A percentile compares a stretch with the other conserved stretches of the same genome.
Conservation (phyloP, 495 filamentous ascomycete species). For the Penicillium waksmanii region DNA sequence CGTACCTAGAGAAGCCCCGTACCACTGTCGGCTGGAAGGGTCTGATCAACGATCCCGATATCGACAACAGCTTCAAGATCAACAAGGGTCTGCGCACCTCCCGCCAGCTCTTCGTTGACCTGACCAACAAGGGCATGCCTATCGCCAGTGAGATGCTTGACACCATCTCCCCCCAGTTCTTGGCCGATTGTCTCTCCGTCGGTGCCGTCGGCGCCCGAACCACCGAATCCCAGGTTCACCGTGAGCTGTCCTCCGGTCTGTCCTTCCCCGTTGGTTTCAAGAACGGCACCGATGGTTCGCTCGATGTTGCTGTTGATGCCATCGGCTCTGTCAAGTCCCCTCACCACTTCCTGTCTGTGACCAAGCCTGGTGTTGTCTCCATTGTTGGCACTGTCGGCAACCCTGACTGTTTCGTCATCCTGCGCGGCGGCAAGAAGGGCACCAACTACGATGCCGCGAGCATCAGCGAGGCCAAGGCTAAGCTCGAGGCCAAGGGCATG, state of each 20-base stretch:
- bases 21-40: slow-evolving; percentile 99
- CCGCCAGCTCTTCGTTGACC: slow-evolving; percentile 90
- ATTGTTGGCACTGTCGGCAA: slow-evolving; percentile 96
- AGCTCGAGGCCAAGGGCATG: slow-evolving; percentile 66
- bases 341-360: slow-evolving; percentile 98
- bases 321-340: slow-evolving; percentile 92
- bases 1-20: slow-evolving; percentile 97
- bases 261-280: slow-evolving; percentile 99
- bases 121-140: slow-evolving; percentile 96
- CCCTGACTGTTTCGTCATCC: slow-evolving; percentile 97
- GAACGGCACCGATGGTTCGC: slow-evolving; percentile 94
- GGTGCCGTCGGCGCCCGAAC: slow-evolving; percentile 95
- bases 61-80: slow-evolving; percentile 98
- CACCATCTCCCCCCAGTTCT: slow-evolving; percentile 96
- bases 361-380: slow-evolving; percentile 93
- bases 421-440: slow-evolving; percentile 89
- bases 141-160: slow-evolving; percentile 98
- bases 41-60: slow-evolving; percentile 97
- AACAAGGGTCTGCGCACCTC: slow-evolving; percentile 92
- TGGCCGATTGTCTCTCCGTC: slow-evolving; percentile 90
- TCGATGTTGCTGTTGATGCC: slow-evolving; percentile 92
- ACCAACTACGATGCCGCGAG: slow-evolving; percentile 92
- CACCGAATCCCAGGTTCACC: slow-evolving; percentile 93
- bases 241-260: slow-evolving; percentile 90
- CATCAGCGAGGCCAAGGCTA: slow-evolving; percentile 74